These are phyloP conservation scores for Fusarium proliferatum DNA, from an alignment of 2,329 filamentous ascomycete genomes.

Conservation along the genomic window DNA sequence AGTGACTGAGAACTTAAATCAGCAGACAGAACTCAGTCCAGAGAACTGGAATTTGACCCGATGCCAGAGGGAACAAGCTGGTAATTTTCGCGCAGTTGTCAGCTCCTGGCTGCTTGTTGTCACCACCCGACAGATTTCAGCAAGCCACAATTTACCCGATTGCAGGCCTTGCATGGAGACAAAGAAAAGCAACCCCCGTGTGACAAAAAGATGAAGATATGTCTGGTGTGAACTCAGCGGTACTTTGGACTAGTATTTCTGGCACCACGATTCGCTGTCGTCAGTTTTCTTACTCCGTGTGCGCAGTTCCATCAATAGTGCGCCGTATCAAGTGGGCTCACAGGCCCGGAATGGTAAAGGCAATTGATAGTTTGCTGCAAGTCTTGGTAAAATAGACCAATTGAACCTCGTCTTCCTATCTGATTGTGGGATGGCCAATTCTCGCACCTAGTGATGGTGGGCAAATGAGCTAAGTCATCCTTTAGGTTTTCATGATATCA, in stretches of 20 bases:
- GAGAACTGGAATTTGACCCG: not conserved
- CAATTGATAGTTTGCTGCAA: not conserved
- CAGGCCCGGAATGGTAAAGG: not conserved
- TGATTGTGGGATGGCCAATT: not conserved
- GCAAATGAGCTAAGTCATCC: no score
- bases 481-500: no score
- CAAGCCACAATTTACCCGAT: not conserved
- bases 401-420: not conserved
- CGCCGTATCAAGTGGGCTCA: not conserved
- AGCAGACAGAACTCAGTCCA: no score
- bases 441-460: no score
- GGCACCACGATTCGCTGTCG: rapidly evolving
- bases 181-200: rapidly evolving
- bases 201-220: rapidly evolving
- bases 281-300: not conserved
- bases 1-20: not conserved
- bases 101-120: no score
- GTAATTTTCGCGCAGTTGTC: no score
- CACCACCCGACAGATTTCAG: not conserved
- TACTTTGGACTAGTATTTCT: rapidly evolving
- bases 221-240: not conserved
- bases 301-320: not conserved
- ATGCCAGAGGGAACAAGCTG: rapidly evolving
- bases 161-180: not conserved
- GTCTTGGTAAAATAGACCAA: not conserved